These are phyloP conservation scores for Gymnopus androsaceus DNA, from an alignment of 1,284 basidiomycete genomes.

Conservation along the genomic window DNA sequence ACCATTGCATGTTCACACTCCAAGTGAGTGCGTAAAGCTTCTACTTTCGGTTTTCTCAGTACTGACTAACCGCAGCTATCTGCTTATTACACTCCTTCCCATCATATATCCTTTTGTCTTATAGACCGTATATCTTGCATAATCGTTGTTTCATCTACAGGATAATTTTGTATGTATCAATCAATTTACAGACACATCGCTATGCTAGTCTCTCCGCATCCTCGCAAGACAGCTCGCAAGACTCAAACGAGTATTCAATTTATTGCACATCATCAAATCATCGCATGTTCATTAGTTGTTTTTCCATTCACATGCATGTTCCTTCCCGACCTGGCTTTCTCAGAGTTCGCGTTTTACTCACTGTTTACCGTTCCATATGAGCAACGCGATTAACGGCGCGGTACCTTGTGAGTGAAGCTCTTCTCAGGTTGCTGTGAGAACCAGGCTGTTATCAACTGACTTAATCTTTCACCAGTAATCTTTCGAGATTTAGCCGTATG, in stretches of 20 bases:
- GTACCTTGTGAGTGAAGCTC: slow-evolving; percentile 2
- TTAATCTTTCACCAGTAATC: slow-evolving; percentile 14
- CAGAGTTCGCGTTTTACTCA: slow-evolving; percentile 4
- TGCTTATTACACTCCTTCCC: slow-evolving; percentile 25
- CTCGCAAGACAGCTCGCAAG: not conserved
- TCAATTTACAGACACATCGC: slow-evolving; percentile 10
- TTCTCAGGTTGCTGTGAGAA: slow-evolving; percentile 3
- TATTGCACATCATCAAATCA: not conserved
- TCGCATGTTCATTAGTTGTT: slow-evolving; percentile 1
- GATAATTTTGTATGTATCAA: slow-evolving; percentile 34
- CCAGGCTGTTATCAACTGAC: slow-evolving; percentile 10
- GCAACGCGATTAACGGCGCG: slow-evolving; percentile 5
- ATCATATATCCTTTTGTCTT: slow-evolving; percentile 25
- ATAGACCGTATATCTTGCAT: slow-evolving; percentile 27
- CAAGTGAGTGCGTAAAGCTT: slow-evolving; percentile 21
- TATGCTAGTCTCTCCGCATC: not conserved
- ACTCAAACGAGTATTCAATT: slow-evolving; percentile 2
- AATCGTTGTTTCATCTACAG: slow-evolving; percentile 34
- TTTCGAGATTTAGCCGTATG: slow-evolving; percentile 22
- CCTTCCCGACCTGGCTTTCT: slow-evolving; percentile 5
- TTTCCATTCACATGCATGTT: slow-evolving; percentile 10
- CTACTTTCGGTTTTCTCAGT: not conserved
- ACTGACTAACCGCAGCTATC: slow-evolving; percentile 15
- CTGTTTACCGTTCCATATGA: slow-evolving; percentile 2
- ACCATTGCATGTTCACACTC: slow-evolving; percentile 30